Conservation (phyloP, 2,329 filamentous ascomycete species). For the Claviceps humidiphila region DNA sequence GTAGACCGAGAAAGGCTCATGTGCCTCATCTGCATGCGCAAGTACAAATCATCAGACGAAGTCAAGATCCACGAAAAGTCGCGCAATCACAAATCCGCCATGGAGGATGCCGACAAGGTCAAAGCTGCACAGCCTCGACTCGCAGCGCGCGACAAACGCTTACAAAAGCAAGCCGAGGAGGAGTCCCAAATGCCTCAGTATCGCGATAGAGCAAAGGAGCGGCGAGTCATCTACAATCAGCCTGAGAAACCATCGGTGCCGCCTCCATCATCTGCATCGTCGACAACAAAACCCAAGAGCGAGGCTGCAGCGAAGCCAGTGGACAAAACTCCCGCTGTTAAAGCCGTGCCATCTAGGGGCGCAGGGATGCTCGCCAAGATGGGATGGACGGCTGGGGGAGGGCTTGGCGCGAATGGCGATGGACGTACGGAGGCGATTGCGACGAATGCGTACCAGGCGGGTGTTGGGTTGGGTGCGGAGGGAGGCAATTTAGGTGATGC, state of each 20-base stretch:
- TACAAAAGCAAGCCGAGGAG: slow-evolving; percentile 18
- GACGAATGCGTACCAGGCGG: slow-evolving; percentile 51
- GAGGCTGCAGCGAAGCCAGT: slow-evolving; percentile 9
- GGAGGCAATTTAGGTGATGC: slow-evolving; percentile 60
- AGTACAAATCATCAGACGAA: slow-evolving; percentile 30
- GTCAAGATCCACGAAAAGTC: slow-evolving; percentile 29
- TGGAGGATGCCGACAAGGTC: slow-evolving; percentile 26
- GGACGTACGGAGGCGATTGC: slow-evolving; percentile 52
- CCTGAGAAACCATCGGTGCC: slow-evolving; percentile 36
- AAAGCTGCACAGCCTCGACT: slow-evolving; percentile 34
- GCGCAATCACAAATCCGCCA: slow-evolving; percentile 27
- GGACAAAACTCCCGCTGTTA: slow-evolving; percentile 9
- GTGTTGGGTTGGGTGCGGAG: slow-evolving; percentile 56
- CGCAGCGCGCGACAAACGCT: slow-evolving; percentile 25
- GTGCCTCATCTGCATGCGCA: slow-evolving; percentile 33
- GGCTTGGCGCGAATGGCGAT: slow-evolving; percentile 48
- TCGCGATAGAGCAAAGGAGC: slow-evolving; percentile 55
- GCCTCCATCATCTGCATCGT: background rate
- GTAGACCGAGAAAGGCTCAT: slow-evolving; percentile 39
- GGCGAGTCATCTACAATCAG: slow-evolving; percentile 48
- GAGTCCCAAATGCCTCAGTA: slow-evolving; percentile 26
- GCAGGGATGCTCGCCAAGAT: slow-evolving; percentile 58
- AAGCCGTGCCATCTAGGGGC: slow-evolving; percentile 42
- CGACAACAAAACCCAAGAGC: slow-evolving; percentile 23
- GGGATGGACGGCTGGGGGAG: slow-evolving; percentile 54